A percentile compares a stretch with the other conserved stretches of the same genome.
Conservation (phyloP, 2,329 filamentous ascomycete genomes). For the Pseudogymnoascus sp. region DNA sequence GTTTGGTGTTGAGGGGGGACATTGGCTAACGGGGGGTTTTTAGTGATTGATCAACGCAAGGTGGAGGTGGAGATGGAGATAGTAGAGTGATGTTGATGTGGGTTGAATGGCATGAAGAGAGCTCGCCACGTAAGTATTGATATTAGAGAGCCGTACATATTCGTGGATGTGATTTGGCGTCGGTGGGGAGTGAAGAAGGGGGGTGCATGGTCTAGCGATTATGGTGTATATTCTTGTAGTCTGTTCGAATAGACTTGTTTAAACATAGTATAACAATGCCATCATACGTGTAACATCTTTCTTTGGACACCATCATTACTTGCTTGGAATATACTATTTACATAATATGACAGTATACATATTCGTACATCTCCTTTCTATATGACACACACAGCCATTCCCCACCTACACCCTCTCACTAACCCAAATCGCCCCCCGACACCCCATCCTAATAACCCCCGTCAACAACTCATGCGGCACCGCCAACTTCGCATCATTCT, state of each 20-base stretch:
- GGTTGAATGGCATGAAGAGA: background rate
- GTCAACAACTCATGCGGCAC: conserved; percentile 84
- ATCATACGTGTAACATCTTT: background rate
- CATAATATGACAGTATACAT: conserved; percentile 9
- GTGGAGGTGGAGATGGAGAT: background rate
- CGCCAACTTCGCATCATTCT: conserved; percentile 86
- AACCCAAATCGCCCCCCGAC: conserved; percentile 86
- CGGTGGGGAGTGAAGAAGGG: background rate
- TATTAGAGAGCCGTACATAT: conserved; percentile 7
- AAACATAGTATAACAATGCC: conserved; percentile 2
- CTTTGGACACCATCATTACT: too few relatives aligned
- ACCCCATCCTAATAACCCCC: conserved; percentile 80
- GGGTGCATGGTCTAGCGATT: conserved; percentile 3
- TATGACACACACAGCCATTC: conserved; percentile 8
- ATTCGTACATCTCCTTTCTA: conserved; percentile 17
- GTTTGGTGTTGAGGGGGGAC: background rate
- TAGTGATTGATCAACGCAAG: background rate
- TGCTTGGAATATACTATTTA: background rate
- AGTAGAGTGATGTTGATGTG: background rate
- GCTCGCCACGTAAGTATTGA: background rate
- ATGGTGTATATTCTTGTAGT: background rate
- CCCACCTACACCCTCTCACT: conserved; percentile 57
- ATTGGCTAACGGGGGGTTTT: background rate
- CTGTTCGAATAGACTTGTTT: conserved; percentile 2
- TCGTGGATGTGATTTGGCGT: conserved; percentile 1